A percentile compares a stretch with the other conserved stretches of the same genome.
phyloP scores from a whole-genome alignment of 305 asterid species.

The Galium porrigens region DNA sequence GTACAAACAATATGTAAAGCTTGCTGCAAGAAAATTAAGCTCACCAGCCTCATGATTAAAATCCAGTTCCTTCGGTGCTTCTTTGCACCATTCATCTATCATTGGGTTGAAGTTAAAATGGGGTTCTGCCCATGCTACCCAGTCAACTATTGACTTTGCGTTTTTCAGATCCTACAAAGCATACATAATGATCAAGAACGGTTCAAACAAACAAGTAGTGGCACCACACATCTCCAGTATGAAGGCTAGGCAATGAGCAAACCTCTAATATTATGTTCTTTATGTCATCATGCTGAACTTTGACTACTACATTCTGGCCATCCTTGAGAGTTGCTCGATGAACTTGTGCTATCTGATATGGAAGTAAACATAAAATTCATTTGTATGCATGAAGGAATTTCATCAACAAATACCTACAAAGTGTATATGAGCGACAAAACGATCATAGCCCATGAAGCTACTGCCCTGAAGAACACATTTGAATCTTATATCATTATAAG shows the following conservation, averaged over 20 bases:
- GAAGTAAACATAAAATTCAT: slow-evolving; percentile 9
- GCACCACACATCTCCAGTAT: neutral
- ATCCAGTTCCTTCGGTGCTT: slow-evolving; percentile 92
- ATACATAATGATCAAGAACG: slow-evolving; percentile 7
- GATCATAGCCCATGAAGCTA: neutral
- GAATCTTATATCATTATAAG: neutral
- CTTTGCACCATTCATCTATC: slow-evolving; percentile 99
- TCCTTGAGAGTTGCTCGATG: slow-evolving; percentile 83
- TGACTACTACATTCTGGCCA: slow-evolving; percentile 76
- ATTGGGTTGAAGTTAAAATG: slow-evolving; percentile 87
- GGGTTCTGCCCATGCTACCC: slow-evolving; percentile 99
- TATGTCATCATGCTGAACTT: slow-evolving; percentile 90
- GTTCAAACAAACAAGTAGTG: neutral
- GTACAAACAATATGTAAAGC: slow-evolving; percentile 1
- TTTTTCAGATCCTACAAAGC: slow-evolving; percentile 69
- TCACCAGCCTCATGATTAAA: slow-evolving; percentile 86
- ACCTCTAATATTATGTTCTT: slow-evolving; percentile 83
- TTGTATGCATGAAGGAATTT: slow-evolving; percentile 12
- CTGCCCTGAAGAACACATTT: neutral
- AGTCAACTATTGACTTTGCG: slow-evolving; percentile 84
- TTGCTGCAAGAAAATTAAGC: slow-evolving; percentile 18
- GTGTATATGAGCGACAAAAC: neutral
- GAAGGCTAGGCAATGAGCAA: slow-evolving; percentile 11
- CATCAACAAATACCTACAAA: neutral
- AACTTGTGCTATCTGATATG: slow-evolving; percentile 87